phyloP scores from a whole-genome alignment of 2,329 filamentous ascomycete species.

The Lecanicillium sp. region DNA sequence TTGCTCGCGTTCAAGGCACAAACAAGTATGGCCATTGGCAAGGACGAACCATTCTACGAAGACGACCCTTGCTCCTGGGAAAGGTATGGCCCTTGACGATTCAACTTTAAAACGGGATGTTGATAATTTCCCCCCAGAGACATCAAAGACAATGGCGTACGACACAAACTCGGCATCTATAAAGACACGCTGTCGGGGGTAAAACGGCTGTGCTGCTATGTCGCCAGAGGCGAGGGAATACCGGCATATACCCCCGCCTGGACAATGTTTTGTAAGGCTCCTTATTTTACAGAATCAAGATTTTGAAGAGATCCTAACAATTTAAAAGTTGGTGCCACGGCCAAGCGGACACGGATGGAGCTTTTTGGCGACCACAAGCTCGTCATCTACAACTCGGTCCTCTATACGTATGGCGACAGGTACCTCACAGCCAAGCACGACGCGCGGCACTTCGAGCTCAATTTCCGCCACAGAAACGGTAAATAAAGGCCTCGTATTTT shows the following conservation, averaged over 20 bases:
- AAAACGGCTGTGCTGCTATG: conserved; percentile 8
- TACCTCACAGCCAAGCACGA: conserved; percentile 4
- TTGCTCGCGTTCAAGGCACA: conserved; percentile 9
- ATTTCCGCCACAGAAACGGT: neutral
- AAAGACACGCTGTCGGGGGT: conserved; percentile 6
- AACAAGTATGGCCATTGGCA: neutral
- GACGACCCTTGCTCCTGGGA: conserved; percentile 4
- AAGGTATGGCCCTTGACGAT: neutral
- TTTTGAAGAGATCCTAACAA: too few species aligned
- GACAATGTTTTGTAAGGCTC: conserved; percentile 12
- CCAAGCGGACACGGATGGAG: conserved; percentile 3
- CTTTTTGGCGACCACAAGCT: neutral
- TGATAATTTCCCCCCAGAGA: too few species aligned
- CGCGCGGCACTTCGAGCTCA: neutral
- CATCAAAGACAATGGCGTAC: conserved; percentile 8
- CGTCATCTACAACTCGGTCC: neutral
- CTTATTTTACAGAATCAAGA: neutral
- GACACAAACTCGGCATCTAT: conserved; percentile 13
- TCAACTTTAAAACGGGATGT: too few species aligned
- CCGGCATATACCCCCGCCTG: conserved; percentile 8
- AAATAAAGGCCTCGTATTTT: neutral
- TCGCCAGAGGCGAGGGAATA: neutral
- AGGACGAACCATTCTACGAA: neutral
- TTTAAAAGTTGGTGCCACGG: neutral
- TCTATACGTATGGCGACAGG: conserved; percentile 9